Conservation (phyloP, 108 stramenopile species). For the Cyclotella cryptica region DNA sequence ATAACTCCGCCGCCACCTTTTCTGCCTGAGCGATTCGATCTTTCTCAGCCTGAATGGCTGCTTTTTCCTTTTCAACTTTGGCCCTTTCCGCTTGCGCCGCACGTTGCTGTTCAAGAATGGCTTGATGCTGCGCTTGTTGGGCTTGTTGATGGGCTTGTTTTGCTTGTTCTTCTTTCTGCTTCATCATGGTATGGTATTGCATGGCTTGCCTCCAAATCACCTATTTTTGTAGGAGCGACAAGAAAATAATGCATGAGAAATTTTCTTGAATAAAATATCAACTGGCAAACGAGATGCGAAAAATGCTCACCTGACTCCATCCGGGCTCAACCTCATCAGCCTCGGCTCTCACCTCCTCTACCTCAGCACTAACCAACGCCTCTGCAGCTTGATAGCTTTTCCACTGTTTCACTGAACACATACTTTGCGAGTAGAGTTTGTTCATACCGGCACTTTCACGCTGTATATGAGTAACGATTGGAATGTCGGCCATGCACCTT, state of each 20-base stretch:
- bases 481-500: constrained; percentile 91
- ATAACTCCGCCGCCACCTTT: constrained; percentile 62
- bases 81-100: constrained; percentile 49
- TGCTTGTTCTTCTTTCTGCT: constrained; percentile 81
- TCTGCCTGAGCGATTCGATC: constrained; percentile 26
- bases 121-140: constrained; percentile 60
- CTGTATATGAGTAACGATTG: constrained; percentile 90
- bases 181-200: constrained; percentile 92
- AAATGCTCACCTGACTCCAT: constrained; percentile 76
- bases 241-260: background rate
- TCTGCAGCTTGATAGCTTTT: constrained; percentile 87
- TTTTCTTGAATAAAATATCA: background rate
- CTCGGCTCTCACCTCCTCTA: constrained; percentile 91
- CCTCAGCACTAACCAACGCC: constrained; percentile 83
- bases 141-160: constrained; percentile 64
- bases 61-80: constrained; percentile 57
- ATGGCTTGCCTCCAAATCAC: constrained; percentile 93
- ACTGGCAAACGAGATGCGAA: background rate
- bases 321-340: constrained; percentile 93
- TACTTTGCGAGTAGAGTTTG: constrained; percentile 87
- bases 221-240: constrained; percentile 26
- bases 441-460: constrained; percentile 93
- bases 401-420: constrained; percentile 94
- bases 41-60: constrained; percentile 31
- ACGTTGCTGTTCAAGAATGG: constrained; percentile 57